These are phyloP conservation scores for Clarireedia monteithiana DNA, from an alignment of 2,329 filamentous ascomycete genomes.

Conservation along the genomic window DNA sequence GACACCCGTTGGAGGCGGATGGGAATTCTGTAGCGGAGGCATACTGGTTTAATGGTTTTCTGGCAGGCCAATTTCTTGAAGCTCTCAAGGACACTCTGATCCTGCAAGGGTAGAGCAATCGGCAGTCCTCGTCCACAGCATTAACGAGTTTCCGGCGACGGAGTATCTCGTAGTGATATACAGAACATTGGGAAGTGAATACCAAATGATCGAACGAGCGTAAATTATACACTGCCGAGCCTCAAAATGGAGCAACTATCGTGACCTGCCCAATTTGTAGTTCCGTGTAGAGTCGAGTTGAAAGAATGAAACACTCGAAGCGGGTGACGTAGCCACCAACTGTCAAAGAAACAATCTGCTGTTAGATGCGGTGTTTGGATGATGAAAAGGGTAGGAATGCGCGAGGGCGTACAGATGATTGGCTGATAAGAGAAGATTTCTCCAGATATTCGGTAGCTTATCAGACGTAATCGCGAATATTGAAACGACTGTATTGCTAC, in stretches of 20 bases:
- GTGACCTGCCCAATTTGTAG: background rate
- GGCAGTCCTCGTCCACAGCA: no score
- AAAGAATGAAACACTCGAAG: background rate
- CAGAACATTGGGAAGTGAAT: background rate
- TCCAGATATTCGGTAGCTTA: background rate
- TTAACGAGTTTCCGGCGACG: no score
- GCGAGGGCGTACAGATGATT: background rate
- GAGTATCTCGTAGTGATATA: no score
- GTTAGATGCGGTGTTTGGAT: background rate
- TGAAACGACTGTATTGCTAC: background rate
- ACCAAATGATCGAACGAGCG: background rate
- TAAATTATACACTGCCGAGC: background rate
- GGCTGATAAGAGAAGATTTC: background rate
- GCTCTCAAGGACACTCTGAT: no score
- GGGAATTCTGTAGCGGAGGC: background rate
- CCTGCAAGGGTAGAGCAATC: no score
- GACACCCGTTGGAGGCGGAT: background rate
- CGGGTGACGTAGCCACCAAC: background rate
- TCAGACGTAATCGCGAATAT: background rate
- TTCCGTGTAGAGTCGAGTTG: background rate
- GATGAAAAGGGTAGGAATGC: constrained; percentile 3
- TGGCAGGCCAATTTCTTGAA: no score
- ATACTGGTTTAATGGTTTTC: background rate
- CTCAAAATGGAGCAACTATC: no score
- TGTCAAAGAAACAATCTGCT: background rate